Base-by-base conservation (phyloP, 257 asterid species). In the Paulownia fortunei region DNA sequence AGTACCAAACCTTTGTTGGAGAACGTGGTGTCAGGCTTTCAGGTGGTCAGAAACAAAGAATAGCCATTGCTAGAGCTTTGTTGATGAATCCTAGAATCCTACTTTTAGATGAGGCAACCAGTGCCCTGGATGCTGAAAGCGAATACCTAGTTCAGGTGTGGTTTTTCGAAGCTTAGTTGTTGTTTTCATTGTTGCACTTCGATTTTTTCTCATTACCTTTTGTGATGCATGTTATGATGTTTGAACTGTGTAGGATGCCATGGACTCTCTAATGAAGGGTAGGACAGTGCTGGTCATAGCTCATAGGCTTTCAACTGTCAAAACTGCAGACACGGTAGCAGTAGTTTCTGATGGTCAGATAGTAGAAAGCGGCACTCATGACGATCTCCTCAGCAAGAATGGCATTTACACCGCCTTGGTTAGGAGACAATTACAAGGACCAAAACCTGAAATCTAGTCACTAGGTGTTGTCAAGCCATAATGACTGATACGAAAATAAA, bases 41-140 rank as follows among this genome's bases (percentile, higher is more conserved):
- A 3, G 98, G 98, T 13, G 98, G 96, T 67, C 98, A 93, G 83
- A 93, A 93, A 80, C 97, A n/a, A n/a, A n/a, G n/a, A n/a, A n/a
- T n/a, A n/a, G n/a, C n/a, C n/a, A n/a, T n/a, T n/a, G n/a, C n/a
- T n/a, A n/a, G n/a, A n/a, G n/a, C n/a, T n/a, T n/a, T n/a, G n/a
- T n/a, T n/a, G n/a, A n/a, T n/a, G n/a, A 92, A 92, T 69, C 97
- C 97, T 8, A 90, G 89, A 70, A 83, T 90, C 78, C 85, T 93
- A 49, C 93, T 93, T 55, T 80, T 90, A 24, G 98, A 93, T 27
- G 97, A 94, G 85, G 98, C 98, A 23, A 92, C 96, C 1, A 89
- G 98, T 55, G 97, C 98, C 54, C 81, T 93, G 30, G 95, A 93
- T 73, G 98, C 98, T 47, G n/a, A n/a, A n/a, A n/a, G n/a, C n/a